Evolutionary conservation across 805 yeast genomes (phyloP), one percentile per base, ranked within the genome.

Genomic region (Kazachstania kunashirensis): DNA sequence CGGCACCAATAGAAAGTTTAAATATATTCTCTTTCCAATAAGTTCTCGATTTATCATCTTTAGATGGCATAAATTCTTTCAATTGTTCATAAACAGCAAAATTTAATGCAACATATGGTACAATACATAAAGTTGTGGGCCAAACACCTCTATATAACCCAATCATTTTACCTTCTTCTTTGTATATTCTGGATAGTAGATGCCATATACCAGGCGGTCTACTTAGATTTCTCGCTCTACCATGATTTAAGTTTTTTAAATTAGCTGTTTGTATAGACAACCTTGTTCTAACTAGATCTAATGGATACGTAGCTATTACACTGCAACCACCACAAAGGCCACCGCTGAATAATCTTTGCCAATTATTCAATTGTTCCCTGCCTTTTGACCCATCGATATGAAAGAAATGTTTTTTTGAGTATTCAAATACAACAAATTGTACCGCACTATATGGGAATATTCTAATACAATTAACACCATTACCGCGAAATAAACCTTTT

Each of bases 361-460:
- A 29, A 24, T 32, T 36, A 7, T 32, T 37, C 20, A 43, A 24
- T 26, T 39, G 43, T 19, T 16, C 17, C 10, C 13, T 26, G 17
- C 54, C 47, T 3, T 74, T 73, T 23, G 40, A 48, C 17, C 52
- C 53, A 37, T 53, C 56, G 3, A 55, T 50, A 24, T 55, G 50
- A 37, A 59, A 50, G 9, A 73, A 44, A 24, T 62, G 40, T 24
- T 49, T 63, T 53, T 77, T 82, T 48, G 71, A 62, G 47, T 57
- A 67, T 48, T 89, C 89, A 57, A 82, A 89, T 6, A 82, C 85
- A 20, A 85, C 73, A 62, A 84, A 89, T 61, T 89, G 98, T 11
- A 86, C 94, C 0, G 97, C 96, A 41, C 89, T 78, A 54, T 89
- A 89, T 1, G 98, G 98, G 43, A 89, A 75, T 18, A 92, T 84